Base-by-base conservation (phyloP, 129 eudicot genomes). In the Helichrysum umbraculigerum region DNA sequence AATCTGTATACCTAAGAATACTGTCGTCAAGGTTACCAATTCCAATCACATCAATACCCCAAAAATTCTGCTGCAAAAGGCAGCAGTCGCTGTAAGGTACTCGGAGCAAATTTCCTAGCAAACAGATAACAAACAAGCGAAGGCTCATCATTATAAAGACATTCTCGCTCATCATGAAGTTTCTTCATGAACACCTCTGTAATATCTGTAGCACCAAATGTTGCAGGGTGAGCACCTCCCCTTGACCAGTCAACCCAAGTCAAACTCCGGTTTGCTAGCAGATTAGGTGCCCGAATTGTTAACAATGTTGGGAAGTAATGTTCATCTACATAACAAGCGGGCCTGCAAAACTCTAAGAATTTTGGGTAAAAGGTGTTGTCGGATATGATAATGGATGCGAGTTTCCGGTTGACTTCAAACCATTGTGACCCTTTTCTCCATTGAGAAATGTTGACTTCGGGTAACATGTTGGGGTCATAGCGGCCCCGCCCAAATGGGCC, bases 381-480 rank as follows among this genome's bases (percentile, higher is more conserved):
- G 39, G 88, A 86, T 41, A 94, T 81, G 19, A 91, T 66, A 66
- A 75, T 39, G 54, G 82, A 41, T 37, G 97, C 97, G 8, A 94
- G 97, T 51, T 89, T 89, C 28, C 97, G 75, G 84, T 82, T 94
- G 54, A 94, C 70, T 82, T 94, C 98, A 70, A 94, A 94, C 97
- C 97, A 94, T 74, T 94, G 98, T 5, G 98, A 86, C 20, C 96
- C 98, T 88, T 94, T 94, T 22, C 98, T 85, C 97, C 97, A 94
- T 60, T 94, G 87, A 32, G 87, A 80, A 35, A 94, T 75, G 83
- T 87, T 83, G 65, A 94, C 92, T 79, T 94, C 98, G 0, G 98
- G 98, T n/a, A 85, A 62, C 97, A 94, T 91, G 81, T 81, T 76
- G 30, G 72, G 72, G 67, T 76, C 73, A 74, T 94, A 94, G n/a